Evolutionary conservation across 2,329 filamentous ascomycete species (phyloP).

Genomic region (Xylariaceae sp.): DNA sequence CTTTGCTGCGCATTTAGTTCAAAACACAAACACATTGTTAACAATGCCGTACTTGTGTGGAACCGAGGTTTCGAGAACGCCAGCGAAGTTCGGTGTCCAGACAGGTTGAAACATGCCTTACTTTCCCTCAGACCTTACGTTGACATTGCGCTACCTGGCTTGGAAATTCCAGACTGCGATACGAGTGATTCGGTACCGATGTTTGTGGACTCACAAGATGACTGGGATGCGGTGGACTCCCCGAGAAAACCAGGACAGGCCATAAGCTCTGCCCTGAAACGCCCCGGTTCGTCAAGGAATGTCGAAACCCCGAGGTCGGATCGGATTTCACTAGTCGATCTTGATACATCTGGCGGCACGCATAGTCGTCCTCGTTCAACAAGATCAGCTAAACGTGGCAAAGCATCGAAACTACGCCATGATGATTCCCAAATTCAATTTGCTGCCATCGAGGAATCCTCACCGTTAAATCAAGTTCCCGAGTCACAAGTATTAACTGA

Average conservation of each 20-base stretch:
- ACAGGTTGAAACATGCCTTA: conserved; percentile 56
- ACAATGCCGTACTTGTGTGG: conserved; percentile 53
- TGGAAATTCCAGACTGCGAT: conserved; percentile 36
- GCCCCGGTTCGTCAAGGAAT: conserved; percentile 23
- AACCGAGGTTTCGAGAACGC: conserved; percentile 61
- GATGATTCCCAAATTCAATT: conserved; percentile 81
- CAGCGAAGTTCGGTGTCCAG: conserved; percentile 57
- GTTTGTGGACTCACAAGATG: conserved; percentile 47
- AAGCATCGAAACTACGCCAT: conserved; percentile 58
- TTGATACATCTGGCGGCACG: conserved; percentile 22
- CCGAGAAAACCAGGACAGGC: conserved; percentile 22
- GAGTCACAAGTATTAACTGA: conserved; percentile 75
- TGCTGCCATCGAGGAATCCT: conserved; percentile 59
- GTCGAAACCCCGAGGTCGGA: conserved; percentile 32
- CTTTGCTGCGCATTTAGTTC: conserved; percentile 52
- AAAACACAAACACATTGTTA: conserved; percentile 52
- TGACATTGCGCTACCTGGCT: conserved; percentile 42
- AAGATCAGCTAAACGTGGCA: conserved; percentile 33
- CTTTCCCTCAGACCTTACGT: conserved; percentile 51
- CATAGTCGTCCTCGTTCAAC: conserved; percentile 24
- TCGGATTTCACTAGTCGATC: conserved; percentile 31
- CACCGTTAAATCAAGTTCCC: conserved; percentile 40
- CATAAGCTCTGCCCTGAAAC: conserved; percentile 14
- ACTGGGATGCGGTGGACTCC: conserved; percentile 28
- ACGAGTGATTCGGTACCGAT: conserved; percentile 36